Evolutionary conservation across 192 early-diverging fungal species (phyloP).

Genomic region (Backusella tuberculispora): DNA sequence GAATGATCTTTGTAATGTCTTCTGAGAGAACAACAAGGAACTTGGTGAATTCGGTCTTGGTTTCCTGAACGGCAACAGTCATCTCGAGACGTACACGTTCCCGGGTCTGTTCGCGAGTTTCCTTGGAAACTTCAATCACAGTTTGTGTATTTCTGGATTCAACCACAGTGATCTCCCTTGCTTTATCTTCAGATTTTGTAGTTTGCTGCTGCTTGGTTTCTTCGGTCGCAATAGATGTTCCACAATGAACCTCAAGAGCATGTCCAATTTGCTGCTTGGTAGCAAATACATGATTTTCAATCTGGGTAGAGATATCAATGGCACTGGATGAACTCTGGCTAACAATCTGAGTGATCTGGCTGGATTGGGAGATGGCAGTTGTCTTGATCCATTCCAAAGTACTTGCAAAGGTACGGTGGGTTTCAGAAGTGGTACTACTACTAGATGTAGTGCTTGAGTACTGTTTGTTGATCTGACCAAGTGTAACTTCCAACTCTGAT

Average conservation of each 20-base stretch:
- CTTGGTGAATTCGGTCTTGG: not conserved
- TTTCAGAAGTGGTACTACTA: not conserved
- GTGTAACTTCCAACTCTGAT: not conserved
- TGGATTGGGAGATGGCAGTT: not conserved
- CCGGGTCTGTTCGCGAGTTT: constrained; percentile 13
- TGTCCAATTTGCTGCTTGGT: constrained; percentile 17
- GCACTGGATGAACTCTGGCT: not conserved
- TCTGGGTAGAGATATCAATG: constrained; percentile 16
- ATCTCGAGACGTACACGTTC: constrained; percentile 13
- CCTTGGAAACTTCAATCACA: not conserved
- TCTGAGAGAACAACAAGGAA: constrained; percentile 3
- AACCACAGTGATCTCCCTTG: not conserved
- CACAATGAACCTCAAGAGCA: constrained; percentile 22
- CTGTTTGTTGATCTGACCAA: not conserved
- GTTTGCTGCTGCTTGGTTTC: not conserved
- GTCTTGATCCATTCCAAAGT: constrained; percentile 20
- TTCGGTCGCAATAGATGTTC: not conserved
- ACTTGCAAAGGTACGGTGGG: not conserved
- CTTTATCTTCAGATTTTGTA: not conserved
- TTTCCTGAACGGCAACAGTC: not conserved
- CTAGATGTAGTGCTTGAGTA: not conserved
- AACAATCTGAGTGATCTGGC: constrained; percentile 6
- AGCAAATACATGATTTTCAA: constrained; percentile 19
- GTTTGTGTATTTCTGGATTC: not conserved
- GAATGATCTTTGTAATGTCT: not conserved